Evolutionary conservation across 2,329 filamentous ascomycete species (phyloP).

Genomic region (Epichloe aotearoae): DNA sequence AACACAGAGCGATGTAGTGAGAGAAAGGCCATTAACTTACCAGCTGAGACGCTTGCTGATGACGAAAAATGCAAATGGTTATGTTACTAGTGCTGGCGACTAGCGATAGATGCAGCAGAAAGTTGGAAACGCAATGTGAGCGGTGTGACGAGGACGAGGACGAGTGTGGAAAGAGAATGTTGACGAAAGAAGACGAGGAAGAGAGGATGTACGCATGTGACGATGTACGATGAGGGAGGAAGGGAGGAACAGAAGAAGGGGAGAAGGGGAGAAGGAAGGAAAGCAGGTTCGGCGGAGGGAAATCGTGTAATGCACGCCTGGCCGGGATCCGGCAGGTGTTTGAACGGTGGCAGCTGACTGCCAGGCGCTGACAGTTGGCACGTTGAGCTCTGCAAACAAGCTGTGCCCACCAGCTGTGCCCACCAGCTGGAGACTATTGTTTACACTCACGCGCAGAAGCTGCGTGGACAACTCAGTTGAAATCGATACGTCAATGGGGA

Average conservation of each 20-base stretch:
- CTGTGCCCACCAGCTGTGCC: too few species aligned
- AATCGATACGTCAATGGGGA: too few species aligned
- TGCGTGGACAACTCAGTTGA: too few species aligned
- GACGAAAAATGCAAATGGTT: background rate
- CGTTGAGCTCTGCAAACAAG: background rate
- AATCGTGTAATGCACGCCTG: background rate
- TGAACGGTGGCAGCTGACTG: background rate
- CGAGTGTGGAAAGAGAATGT: background rate
- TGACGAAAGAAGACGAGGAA: background rate
- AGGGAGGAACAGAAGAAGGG: slow-evolving; percentile 3
- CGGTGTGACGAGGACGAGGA: background rate
- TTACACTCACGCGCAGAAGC: too few species aligned
- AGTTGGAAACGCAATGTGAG: background rate
- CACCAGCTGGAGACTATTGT: too few species aligned
- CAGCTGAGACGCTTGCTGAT: background rate
- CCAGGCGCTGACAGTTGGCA: background rate
- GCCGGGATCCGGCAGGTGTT: background rate
- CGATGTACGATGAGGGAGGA: background rate
- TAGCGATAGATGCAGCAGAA: background rate
- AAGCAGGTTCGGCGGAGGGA: slow-evolving; percentile 2
- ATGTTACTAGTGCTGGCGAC: background rate
- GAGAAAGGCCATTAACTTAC: background rate
- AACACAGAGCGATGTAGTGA: background rate
- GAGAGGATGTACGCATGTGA: too few species aligned
- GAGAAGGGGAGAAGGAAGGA: slow-evolving; percentile 6